Conservation (phyloP, 345 rosid genomes). For the Ricinus communis region DNA sequence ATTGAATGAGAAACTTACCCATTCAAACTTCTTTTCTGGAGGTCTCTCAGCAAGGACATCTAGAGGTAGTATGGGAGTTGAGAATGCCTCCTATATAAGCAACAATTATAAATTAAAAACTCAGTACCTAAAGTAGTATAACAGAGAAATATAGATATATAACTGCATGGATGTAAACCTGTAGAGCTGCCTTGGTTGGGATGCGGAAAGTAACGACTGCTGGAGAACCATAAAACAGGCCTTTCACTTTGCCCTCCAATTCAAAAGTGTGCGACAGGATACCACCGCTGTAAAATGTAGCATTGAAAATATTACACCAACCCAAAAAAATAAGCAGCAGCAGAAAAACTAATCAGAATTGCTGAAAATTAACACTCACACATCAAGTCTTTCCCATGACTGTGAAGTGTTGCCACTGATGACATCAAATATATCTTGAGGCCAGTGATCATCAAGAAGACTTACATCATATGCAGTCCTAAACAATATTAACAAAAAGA, state of each 20-base stretch:
- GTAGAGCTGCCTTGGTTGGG: slow-evolving; percentile 75
- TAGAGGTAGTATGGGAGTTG: slow-evolving; percentile 79
- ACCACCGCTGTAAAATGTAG: slow-evolving; percentile 59
- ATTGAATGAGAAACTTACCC: slow-evolving; percentile 45
- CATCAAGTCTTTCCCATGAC: slow-evolving; percentile 97
- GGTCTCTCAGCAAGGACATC: slow-evolving; percentile 85
- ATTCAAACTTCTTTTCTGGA: slow-evolving; percentile 60
- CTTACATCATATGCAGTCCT: slow-evolving; percentile 89
- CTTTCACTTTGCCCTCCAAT: slow-evolving; percentile 78
- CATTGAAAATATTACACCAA: not conserved
- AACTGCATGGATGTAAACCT: slow-evolving; percentile 46
- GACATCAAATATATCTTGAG: slow-evolving; percentile 52
- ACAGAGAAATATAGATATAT: not conserved
- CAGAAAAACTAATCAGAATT: not conserved
- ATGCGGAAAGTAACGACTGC: slow-evolving; percentile 86
- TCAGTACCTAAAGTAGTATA: not conserved
- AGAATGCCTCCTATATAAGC: slow-evolving; percentile 68
- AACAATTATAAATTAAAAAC: slow-evolving; percentile 4
- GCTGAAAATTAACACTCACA: slow-evolving; percentile 48
- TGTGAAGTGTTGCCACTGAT: slow-evolving; percentile 70
- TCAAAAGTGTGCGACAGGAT: slow-evolving; percentile 79
- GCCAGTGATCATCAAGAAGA: slow-evolving; percentile 70
- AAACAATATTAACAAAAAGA: slow-evolving; percentile 14
- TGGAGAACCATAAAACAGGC: slow-evolving; percentile 78
- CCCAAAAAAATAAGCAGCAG: not conserved